Conservation (phyloP, 2,329 filamentous ascomycete species). For the Pseudogymnoascus sp. region DNA sequence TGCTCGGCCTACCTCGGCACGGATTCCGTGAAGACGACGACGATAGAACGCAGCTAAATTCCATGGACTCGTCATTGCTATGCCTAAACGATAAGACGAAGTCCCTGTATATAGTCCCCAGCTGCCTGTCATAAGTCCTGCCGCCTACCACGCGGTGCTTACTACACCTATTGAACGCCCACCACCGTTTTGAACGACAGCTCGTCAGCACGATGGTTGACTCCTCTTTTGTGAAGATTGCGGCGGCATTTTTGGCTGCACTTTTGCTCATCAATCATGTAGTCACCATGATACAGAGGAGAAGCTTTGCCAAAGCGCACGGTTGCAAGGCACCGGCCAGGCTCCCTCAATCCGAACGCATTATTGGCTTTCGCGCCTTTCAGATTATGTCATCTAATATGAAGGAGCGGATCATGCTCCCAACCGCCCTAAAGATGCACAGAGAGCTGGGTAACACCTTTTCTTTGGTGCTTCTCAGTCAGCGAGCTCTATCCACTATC, state of each 20-base stretch:
- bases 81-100: not conserved
- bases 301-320: slow-evolving; percentile 21
- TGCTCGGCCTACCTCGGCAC: not conserved
- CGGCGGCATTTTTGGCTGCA: not conserved
- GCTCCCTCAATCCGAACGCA: slow-evolving; percentile 25
- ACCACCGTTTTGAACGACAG: not conserved
- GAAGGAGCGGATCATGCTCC: not conserved
- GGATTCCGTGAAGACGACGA: not conserved
- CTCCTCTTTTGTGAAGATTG: not conserved
- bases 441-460: not conserved
- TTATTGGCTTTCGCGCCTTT: slow-evolving; percentile 24
- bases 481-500: not conserved
- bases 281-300: not conserved
- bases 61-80: not conserved
- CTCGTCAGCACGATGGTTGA: not conserved
- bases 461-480: not conserved
- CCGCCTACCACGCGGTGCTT: not conserved
- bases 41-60: not conserved
- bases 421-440: not conserved
- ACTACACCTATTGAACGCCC: not conserved
- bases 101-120: not conserved
- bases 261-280: not conserved
- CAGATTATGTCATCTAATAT: slow-evolving; percentile 13
- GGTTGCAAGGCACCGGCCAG: slow-evolving; percentile 23
- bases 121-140: not conserved